phyloP scores from a whole-genome alignment of 2,329 filamentous ascomycete species.

The Plectosphaerella sp. region DNA sequence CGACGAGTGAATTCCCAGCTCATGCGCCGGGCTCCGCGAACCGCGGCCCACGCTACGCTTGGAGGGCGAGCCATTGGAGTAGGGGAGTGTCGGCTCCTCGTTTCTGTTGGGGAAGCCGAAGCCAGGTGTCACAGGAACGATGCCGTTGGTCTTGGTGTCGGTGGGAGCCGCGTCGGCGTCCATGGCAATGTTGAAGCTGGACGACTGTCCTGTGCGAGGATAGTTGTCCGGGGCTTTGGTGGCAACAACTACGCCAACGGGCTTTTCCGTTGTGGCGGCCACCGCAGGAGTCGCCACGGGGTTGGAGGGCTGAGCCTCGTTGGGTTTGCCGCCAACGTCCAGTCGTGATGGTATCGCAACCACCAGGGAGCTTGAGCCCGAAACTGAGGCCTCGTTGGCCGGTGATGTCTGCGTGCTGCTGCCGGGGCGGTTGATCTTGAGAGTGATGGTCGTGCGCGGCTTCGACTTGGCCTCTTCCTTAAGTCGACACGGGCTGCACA shows the following conservation, averaged over 20 bases:
- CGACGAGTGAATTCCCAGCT: not conserved
- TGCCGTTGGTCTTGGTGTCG: not conserved
- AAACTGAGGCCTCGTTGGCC: not conserved
- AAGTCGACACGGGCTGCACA: conserved; percentile 74
- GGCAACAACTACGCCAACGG: not conserved
- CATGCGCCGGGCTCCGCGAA: not conserved
- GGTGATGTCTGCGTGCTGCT: not conserved
- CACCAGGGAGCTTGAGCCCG: not conserved
- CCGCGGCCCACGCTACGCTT: not conserved
- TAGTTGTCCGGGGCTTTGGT: not conserved
- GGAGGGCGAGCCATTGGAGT: not conserved
- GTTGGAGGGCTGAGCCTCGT: no score
- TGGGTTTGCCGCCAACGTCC: not conserved
- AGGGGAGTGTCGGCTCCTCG: not conserved
- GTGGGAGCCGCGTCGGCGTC: not conserved
- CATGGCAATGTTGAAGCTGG: not conserved
- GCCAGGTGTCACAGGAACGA: not conserved
- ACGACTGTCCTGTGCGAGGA: not conserved
- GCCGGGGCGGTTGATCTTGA: conserved; percentile 39
- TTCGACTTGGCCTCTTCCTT: conserved; percentile 62
- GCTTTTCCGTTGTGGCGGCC: no score
- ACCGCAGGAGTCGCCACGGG: no score
- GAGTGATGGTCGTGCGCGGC: conserved; percentile 44
- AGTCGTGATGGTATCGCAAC: not conserved
- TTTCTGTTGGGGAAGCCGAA: not conserved